Conservation (phyloP, 805 yeast species). For the Cyberlindnera samutprakarnensis region DNA sequence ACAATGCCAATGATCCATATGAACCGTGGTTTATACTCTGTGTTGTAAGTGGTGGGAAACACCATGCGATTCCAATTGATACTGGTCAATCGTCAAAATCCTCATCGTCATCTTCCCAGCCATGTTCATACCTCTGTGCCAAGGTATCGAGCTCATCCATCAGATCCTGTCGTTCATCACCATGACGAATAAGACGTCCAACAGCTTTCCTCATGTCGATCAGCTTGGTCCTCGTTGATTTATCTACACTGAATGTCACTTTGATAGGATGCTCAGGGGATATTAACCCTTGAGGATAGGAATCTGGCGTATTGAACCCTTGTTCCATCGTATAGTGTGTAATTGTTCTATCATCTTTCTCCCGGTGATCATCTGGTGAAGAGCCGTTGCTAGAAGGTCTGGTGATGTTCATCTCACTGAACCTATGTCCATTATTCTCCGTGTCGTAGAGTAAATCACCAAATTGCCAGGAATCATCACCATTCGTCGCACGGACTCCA, state of each 20-base stretch:
- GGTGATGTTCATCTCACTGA: slow-evolving; percentile 22
- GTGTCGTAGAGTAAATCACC: slow-evolving; percentile 4
- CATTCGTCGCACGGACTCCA: slow-evolving; percentile 21
- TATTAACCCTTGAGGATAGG: slow-evolving; percentile 25
- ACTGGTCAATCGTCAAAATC: slow-evolving; percentile 27
- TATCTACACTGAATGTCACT: slow-evolving; percentile 18
- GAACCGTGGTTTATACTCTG: not conserved
- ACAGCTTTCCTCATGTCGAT: slow-evolving; percentile 24
- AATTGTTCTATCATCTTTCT: slow-evolving; percentile 5
- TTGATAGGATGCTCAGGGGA: slow-evolving; percentile 10
- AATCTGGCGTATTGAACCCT: slow-evolving; percentile 21
- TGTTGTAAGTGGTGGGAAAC: not conserved
- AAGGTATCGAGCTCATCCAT: slow-evolving; percentile 39
- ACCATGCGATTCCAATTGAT: too few species aligned
- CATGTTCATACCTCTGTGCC: slow-evolving; percentile 41
- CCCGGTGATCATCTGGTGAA: too few species aligned
- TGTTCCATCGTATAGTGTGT: slow-evolving; percentile 6
- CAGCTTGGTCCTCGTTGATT: slow-evolving; percentile 10
- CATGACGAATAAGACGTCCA: slow-evolving; percentile 21
- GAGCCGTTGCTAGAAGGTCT: slow-evolving; percentile 14
- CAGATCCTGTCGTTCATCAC: slow-evolving; percentile 48
- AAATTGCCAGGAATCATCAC: slow-evolving; percentile 4
- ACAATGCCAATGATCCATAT: not conserved
- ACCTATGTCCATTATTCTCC: slow-evolving; percentile 12
- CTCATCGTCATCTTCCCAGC: slow-evolving; percentile 36